phyloP scores from a whole-genome alignment of 2,329 filamentous ascomycete species.

The Pseudomassariella vexata region DNA sequence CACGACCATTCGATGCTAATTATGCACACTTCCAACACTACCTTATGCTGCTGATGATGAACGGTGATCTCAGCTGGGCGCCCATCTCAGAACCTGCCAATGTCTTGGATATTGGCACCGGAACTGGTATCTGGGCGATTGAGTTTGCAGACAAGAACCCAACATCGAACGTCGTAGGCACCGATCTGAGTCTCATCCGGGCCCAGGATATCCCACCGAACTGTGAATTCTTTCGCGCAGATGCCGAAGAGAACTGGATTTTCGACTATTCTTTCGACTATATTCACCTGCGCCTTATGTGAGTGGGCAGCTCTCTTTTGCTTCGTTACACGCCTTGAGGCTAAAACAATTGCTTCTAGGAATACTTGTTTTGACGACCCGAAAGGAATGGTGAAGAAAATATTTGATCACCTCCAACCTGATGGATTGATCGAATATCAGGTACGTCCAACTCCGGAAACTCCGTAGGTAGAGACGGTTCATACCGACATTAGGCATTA shows the following conservation, averaged over 20 bases:
- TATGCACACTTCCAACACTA: slow-evolving; percentile 2
- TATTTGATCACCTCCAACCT: background rate
- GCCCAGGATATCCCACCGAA: background rate
- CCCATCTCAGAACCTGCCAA: background rate
- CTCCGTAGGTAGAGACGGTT: no score
- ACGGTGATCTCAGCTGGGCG: background rate
- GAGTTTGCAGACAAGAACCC: background rate
- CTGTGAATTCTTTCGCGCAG: slow-evolving; percentile 2
- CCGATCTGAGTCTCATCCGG: slow-evolving; percentile 3
- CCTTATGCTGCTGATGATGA: background rate
- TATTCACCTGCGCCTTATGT: slow-evolving; percentile 1
- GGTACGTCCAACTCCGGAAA: no score
- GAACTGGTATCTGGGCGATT: background rate
- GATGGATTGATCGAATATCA: slow-evolving; percentile 1
- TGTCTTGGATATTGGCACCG: slow-evolving; percentile 1
- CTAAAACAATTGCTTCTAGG: no score
- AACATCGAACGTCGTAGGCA: background rate
- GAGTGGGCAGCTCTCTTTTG: no score
- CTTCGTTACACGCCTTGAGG: no score
- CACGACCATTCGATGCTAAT: no score
- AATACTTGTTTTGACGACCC: slow-evolving; percentile 1
- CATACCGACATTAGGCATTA: no score
- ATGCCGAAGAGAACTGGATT: slow-evolving; percentile 2
- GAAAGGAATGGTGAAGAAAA: background rate
- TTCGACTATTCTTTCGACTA: background rate